phyloP scores from a whole-genome alignment of 2,329 filamentous ascomycete species.

The Verticillium klebahnii region DNA sequence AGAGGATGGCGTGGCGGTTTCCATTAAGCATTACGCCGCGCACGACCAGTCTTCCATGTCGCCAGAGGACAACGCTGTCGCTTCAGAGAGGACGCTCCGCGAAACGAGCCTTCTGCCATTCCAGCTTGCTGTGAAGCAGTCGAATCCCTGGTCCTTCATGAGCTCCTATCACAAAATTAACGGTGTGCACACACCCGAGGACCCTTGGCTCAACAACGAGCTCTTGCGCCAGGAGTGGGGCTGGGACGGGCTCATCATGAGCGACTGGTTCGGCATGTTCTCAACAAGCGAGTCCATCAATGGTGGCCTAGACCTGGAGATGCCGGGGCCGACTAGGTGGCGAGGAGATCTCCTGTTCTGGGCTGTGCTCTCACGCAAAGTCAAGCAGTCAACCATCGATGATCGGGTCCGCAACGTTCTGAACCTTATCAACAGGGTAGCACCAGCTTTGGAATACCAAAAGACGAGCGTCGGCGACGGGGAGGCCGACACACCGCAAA shows the following conservation, averaged over 20 bases:
- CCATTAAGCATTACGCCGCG: conserved; percentile 28
- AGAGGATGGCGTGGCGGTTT: conserved; percentile 22
- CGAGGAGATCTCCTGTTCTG: not conserved
- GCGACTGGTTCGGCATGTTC: conserved; percentile 20
- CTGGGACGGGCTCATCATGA: conserved; percentile 9
- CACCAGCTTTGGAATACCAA: too few species aligned
- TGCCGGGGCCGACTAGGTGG: conserved; percentile 22
- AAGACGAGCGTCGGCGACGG: too few species aligned
- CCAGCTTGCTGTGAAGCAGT: conserved; percentile 53
- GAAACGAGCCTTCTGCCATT: conserved; percentile 65
- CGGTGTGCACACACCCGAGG: conserved; percentile 24
- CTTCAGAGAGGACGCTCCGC: conserved; percentile 49
- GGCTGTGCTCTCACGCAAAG: not conserved
- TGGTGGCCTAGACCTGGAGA: conserved; percentile 28
- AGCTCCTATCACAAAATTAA: conserved; percentile 53
- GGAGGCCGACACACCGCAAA: conserved; percentile 3
- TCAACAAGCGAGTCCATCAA: conserved; percentile 12
- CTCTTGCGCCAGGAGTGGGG: conserved; percentile 9
- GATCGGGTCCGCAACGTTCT: conserved; percentile 22
- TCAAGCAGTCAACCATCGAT: conserved; percentile 1
- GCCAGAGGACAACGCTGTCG: conserved; percentile 38
- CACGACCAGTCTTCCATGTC: conserved; percentile 49
- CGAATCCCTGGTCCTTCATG: conserved; percentile 52
- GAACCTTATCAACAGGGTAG: conserved; percentile 19
- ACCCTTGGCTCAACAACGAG: conserved; percentile 1